These are phyloP conservation scores for Croton setiger DNA, from an alignment of 441 rosid genomes.

Conservation along the genomic window DNA sequence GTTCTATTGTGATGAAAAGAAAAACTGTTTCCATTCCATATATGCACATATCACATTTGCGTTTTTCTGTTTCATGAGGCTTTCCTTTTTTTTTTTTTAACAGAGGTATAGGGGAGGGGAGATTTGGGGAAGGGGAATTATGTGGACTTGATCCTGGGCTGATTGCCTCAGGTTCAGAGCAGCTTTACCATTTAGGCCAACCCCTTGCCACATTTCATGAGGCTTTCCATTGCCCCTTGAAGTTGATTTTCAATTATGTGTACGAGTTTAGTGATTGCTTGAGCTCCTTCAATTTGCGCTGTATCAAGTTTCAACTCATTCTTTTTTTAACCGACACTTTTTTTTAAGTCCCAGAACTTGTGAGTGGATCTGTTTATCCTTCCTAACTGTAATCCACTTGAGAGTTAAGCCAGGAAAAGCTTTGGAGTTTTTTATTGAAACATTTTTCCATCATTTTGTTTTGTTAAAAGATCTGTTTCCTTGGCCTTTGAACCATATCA, in stretches of 20 bases:
- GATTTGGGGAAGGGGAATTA: too few relatives aligned
- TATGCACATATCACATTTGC: neutral
- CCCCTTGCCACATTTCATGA: too few relatives aligned
- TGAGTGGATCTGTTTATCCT: neutral
- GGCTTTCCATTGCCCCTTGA: neutral
- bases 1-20: neutral
- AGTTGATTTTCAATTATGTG: neutral
- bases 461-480: neutral
- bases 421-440: too few relatives aligned
- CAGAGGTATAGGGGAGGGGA: too few relatives aligned
- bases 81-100: too few relatives aligned
- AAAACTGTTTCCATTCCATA: neutral
- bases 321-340: too few relatives aligned
- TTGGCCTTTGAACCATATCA: neutral
- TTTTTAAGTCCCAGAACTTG: neutral
- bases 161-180: too few relatives aligned
- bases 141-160: too few relatives aligned
- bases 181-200: too few relatives aligned
- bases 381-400: neutral
- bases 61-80: neutral
- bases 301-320: neutral
- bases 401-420: conserved; percentile 2
- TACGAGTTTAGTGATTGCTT: neutral
- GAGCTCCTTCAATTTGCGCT: neutral
- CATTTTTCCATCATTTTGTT: neutral